Conservation (phyloP, 352 stramenopile species). For the Pythium dissotocum region DNA sequence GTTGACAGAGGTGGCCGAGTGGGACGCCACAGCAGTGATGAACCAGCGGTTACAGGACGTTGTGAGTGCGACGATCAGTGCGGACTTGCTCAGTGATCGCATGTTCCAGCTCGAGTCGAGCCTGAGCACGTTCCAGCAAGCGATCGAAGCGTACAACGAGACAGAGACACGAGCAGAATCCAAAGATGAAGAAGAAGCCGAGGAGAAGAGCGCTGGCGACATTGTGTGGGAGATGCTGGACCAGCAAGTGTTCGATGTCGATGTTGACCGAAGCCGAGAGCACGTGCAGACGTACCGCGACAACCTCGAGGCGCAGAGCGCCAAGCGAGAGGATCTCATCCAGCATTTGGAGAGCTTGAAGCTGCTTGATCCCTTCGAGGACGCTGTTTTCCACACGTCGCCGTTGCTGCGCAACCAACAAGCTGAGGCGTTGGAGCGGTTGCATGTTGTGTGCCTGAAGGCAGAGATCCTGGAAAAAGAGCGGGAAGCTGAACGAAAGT, state of each 20-base stretch:
- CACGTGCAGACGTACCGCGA: constrained; percentile 81
- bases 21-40: constrained; percentile 42
- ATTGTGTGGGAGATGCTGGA: constrained; percentile 79
- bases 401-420: constrained; percentile 43
- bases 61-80: constrained; percentile 79
- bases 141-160: constrained; percentile 44
- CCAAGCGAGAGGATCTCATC: constrained; percentile 64
- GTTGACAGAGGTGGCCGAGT: constrained; percentile 66
- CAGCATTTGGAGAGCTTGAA: constrained; percentile 45
- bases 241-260: constrained; percentile 77
- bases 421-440: constrained; percentile 41
- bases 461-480: constrained; percentile 56
- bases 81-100: constrained; percentile 83
- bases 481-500: constrained; percentile 50
- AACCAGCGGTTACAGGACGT: constrained; percentile 63
- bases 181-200: constrained; percentile 24
- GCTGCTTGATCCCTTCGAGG: constrained; percentile 49
- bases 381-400: constrained; percentile 34
- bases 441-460: constrained; percentile 58
- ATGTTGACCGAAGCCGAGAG: constrained; percentile 63
- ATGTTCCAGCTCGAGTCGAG: constrained; percentile 89
- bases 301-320: constrained; percentile 65
- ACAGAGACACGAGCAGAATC: constrained; percentile 23
- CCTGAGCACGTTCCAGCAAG: constrained; percentile 72
- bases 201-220: constrained; percentile 35